Percentiles rank a stretch among this genome's conserved stretches.
phyloP scores from a whole-genome alignment of 441 rosid species.

The Omphalea diandra region DNA sequence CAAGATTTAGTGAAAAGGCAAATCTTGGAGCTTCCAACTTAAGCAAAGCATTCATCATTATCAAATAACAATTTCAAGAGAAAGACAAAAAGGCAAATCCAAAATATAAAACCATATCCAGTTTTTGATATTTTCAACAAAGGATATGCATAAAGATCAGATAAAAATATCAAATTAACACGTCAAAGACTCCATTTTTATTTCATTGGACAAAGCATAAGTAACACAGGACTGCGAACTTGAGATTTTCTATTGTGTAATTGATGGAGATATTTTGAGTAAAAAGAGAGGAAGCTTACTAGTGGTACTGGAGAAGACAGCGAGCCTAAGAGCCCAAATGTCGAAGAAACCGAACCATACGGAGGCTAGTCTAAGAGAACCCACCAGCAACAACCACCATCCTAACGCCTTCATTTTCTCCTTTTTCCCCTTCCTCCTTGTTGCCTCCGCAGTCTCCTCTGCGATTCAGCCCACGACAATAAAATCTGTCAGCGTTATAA shows the following conservation, averaged over 20 bases:
- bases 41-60: constrained; percentile 7
- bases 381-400: constrained; percentile 83
- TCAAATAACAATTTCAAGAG: not conserved
- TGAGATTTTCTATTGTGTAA: not conserved
- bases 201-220: not conserved
- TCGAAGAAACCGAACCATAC: constrained; percentile 86
- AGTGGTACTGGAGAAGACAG: constrained; percentile 68
- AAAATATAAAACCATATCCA: not conserved
- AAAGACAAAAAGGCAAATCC: not conserved
- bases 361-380: constrained; percentile 69
- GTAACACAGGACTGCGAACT: not conserved
- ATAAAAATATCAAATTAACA: no score
- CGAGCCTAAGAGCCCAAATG: constrained; percentile 72
- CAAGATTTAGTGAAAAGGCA: not conserved
- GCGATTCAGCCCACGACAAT: not conserved
- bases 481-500: not conserved
- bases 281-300: constrained; percentile 33
- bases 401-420: constrained; percentile 65
- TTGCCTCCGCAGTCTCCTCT: not conserved
- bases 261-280: not conserved
- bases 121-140: not conserved
- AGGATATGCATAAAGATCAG: not conserved
- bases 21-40: constrained; percentile 7
- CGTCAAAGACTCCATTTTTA: no score
- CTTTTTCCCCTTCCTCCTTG: not conserved